These are phyloP conservation scores for Cylindrotheca closterium DNA, from an alignment of 108 stramenopile species.

Conservation along the genomic window DNA sequence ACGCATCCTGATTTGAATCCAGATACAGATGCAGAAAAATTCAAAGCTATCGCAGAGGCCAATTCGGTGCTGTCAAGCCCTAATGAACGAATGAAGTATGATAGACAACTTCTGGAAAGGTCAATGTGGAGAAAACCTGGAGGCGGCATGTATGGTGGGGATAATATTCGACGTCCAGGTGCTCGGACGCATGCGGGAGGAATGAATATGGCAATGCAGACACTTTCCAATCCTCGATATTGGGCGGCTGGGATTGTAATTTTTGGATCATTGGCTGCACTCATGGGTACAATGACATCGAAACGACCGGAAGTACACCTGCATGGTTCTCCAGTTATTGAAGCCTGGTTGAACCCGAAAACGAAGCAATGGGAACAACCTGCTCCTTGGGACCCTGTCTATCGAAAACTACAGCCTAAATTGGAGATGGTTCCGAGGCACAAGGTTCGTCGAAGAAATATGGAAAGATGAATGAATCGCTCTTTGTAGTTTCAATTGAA, in stretches of 20 bases:
- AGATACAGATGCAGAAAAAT: constrained; percentile 49
- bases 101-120: constrained; percentile 36
- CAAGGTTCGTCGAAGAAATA: constrained; percentile 46
- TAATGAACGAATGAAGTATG: constrained; percentile 54
- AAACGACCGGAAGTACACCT: constrained; percentile 19
- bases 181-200: neutral
- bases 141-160: constrained; percentile 20
- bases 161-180: neutral
- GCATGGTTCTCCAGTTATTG: constrained; percentile 52
- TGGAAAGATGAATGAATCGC: neutral
- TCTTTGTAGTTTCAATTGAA: too few species aligned
- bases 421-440: constrained; percentile 69
- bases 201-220: constrained; percentile 33
- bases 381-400: constrained; percentile 78
- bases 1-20: constrained; percentile 89
- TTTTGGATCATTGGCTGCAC: constrained; percentile 26
- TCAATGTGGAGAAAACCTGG: constrained; percentile 14
- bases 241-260: constrained; percentile 26
- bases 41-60: constrained; percentile 78
- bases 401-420: constrained; percentile 57
- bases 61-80: constrained; percentile 61
- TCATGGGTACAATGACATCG: constrained; percentile 37
- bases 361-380: constrained; percentile 78
- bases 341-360: constrained; percentile 80
- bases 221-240: constrained; percentile 36